Conservation (phyloP, 192 early-diverging fungal species). For the Backusella tarrabulga region DNA sequence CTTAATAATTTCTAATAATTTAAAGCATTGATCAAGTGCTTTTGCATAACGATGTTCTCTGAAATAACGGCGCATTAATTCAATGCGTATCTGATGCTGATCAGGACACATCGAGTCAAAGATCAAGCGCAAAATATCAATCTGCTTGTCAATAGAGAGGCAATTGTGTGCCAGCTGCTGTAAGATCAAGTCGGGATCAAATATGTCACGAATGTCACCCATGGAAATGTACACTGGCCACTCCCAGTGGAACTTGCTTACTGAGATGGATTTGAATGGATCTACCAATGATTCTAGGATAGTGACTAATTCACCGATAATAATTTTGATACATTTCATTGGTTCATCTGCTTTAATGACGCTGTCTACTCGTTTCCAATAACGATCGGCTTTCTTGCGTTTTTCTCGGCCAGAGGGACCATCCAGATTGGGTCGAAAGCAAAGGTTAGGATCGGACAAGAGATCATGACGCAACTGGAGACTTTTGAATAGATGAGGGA, state of each 20-base stretch:
- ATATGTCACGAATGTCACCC: conserved; percentile 36
- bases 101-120: conserved; percentile 6
- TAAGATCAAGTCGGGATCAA: conserved; percentile 55
- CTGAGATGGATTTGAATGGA: background rate
- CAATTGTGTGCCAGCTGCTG: conserved; percentile 70
- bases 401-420: conserved; percentile 50
- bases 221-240: conserved; percentile 35
- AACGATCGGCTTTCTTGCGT: conserved; percentile 55
- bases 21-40: conserved; percentile 71
- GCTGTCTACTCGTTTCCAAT: conserved; percentile 71
- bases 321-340: background rate
- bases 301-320: background rate
- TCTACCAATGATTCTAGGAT: background rate
- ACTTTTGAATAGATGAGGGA: conserved; percentile 81
- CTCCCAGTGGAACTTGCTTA: background rate
- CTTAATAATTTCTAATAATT: conserved; percentile 62
- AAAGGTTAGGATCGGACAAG: conserved; percentile 83
- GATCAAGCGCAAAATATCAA: background rate
- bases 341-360: background rate
- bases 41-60: conserved; percentile 40
- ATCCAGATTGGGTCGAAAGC: conserved; percentile 83
- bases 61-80: conserved; percentile 6
- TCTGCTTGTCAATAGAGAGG: conserved; percentile 26
- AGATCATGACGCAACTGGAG: conserved; percentile 87
- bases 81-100: conserved; percentile 1